Evolutionary conservation across 768 basidiomycete genomes (phyloP).

Genomic region (Megacollybia marginata): DNA sequence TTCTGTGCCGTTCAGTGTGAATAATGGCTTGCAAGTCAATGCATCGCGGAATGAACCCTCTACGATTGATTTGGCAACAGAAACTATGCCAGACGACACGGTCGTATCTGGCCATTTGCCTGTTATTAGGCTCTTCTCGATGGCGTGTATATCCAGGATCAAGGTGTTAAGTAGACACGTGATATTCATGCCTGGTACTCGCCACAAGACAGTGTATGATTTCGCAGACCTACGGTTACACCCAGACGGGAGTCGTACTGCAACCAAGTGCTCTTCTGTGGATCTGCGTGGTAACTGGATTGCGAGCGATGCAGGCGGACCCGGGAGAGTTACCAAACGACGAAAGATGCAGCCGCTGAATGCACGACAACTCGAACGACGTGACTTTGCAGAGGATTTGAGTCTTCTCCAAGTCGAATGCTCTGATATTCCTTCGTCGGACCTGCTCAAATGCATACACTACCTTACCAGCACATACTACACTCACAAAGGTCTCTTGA

Average conservation of each 20-base stretch:
- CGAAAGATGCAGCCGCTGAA: slow-evolving; percentile 15
- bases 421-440: slow-evolving; percentile 34
- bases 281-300: slow-evolving; percentile 58
- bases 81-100: not conserved
- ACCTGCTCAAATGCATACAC: slow-evolving; percentile 44
- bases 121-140: slow-evolving; percentile 53
- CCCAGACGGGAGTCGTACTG: slow-evolving; percentile 32
- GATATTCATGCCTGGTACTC: not conserved
- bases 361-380: slow-evolving; percentile 28
- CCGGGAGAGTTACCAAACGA: slow-evolving; percentile 27
- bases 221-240: not conserved
- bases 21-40: not conserved
- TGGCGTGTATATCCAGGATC: slow-evolving; percentile 10
- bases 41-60: not conserved
- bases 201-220: not conserved
- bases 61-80: slow-evolving; percentile 11
- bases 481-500: slow-evolving; percentile 49
- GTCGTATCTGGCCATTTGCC: slow-evolving; percentile 18
- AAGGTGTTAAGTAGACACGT: not conserved
- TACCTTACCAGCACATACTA: slow-evolving; percentile 48
- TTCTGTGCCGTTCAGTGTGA: too few relatives aligned
- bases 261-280: slow-evolving; percentile 26
- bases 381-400: slow-evolving; percentile 40
- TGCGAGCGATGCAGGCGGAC: slow-evolving; percentile 58
- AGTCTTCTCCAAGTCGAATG: too few relatives aligned